Evolutionary conservation across 2,329 filamentous ascomycete genomes (phyloP).

Genomic region (Rhynchosporium secalis): DNA sequence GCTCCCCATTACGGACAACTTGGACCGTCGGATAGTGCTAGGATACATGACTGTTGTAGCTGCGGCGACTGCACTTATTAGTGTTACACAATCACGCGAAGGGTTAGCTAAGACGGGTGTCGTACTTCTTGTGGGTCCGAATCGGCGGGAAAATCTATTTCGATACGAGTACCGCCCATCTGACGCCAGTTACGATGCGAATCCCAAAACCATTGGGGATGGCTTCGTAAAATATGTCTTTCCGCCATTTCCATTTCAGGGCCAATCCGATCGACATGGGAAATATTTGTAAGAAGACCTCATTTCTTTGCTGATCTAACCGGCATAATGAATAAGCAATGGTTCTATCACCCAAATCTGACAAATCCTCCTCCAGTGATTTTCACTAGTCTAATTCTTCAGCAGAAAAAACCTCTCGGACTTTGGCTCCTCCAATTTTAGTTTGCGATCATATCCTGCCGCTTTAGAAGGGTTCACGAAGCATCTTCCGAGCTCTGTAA

Average conservation of each 20-base stretch:
- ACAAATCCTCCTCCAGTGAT: background rate
- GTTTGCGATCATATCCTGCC: constrained; percentile 61
- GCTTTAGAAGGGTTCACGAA: constrained; percentile 58
- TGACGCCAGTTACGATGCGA: constrained; percentile 48
- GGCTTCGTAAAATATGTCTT: constrained; percentile 60
- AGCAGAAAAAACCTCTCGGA: constrained; percentile 39
- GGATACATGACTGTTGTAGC: constrained; percentile 85
- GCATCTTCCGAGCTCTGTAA: constrained; percentile 48
- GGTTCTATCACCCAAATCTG: background rate
- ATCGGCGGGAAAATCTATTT: constrained; percentile 66
- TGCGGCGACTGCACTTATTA: constrained; percentile 63
- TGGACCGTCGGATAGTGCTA: constrained; percentile 61
- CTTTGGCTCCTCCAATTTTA: constrained; percentile 50
- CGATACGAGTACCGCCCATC: constrained; percentile 47
- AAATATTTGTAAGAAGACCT: constrained; percentile 44
- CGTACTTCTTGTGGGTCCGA: constrained; percentile 70
- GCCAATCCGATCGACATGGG: constrained; percentile 51
- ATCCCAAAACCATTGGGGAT: constrained; percentile 43
- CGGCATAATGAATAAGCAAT: background rate
- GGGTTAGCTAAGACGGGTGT: constrained; percentile 70
- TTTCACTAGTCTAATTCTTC: constrained; percentile 23
- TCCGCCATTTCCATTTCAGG: constrained; percentile 49
- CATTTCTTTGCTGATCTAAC: background rate
- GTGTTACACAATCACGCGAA: constrained; percentile 62
- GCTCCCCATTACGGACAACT: constrained; percentile 72